These are phyloP conservation scores for Tylopilus subfusipes DNA, from an alignment of 768 basidiomycete genomes.

Conservation along the genomic window DNA sequence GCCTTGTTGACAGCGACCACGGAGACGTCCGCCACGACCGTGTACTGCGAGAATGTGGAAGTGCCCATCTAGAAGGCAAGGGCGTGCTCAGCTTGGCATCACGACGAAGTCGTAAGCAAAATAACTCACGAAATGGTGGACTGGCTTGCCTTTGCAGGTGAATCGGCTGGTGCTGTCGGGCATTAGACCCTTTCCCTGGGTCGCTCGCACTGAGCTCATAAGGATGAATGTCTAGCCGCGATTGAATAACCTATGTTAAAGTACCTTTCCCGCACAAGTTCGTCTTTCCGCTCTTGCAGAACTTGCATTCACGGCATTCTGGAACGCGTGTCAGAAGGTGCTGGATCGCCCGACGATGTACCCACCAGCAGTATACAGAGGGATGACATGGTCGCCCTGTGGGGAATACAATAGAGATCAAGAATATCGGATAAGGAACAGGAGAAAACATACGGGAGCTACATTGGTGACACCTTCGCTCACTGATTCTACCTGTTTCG, in stretches of 20 bases:
- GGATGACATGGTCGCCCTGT: conserved; percentile 94
- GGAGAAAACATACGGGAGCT: conserved; percentile 40
- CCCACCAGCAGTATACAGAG: conserved; percentile 90
- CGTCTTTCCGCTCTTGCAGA: conserved; percentile 97
- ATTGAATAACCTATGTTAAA: background rate
- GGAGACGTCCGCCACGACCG: conserved; percentile 95
- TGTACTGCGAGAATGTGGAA: conserved; percentile 99
- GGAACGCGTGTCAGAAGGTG: conserved; percentile 7
- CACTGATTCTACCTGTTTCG: conserved; percentile 84
- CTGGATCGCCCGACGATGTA: conserved; percentile 7
- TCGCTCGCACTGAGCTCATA: conserved; percentile 66
- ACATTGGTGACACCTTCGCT: conserved; percentile 92
- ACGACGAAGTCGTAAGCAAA: background rate
- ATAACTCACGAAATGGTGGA: conserved; percentile 83
- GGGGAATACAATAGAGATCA: background rate
- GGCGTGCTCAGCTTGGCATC: background rate
- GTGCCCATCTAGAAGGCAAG: conserved; percentile 81
- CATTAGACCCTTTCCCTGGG: conserved; percentile 94
- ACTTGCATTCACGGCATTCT: conserved; percentile 97
- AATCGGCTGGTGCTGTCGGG: conserved; percentile 88
- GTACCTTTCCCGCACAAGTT: conserved; percentile 94
- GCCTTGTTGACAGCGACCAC: conserved; percentile 84
- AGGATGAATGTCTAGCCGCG: background rate
- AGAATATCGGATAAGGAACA: background rate
- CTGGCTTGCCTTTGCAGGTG: conserved; percentile 79